These are phyloP conservation scores for Penicillium atrosanguineum DNA, from an alignment of 495 filamentous ascomycete genomes.

Conservation along the genomic window DNA sequence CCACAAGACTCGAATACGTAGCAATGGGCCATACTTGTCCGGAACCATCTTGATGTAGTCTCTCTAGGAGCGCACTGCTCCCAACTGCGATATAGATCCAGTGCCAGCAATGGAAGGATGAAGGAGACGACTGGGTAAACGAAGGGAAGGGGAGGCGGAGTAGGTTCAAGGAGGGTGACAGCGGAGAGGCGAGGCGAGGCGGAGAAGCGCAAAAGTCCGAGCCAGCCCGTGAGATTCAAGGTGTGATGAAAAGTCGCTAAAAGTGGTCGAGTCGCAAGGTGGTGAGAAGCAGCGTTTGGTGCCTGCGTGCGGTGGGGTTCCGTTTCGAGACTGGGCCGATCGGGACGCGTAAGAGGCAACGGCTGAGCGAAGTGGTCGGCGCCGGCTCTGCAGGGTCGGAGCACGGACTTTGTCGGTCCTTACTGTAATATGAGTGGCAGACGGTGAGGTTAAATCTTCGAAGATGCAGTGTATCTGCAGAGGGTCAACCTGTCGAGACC, in stretches of 20 bases:
- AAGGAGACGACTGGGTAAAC: conserved; percentile 16
- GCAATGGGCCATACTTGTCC: conserved; percentile 68
- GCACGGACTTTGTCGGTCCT: not conserved
- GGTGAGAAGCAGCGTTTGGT: conserved; percentile 20
- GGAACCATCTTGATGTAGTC: conserved; percentile 62
- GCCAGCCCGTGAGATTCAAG: conserved; percentile 25
- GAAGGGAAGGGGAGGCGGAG: conserved; percentile 12
- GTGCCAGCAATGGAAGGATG: conserved; percentile 26
- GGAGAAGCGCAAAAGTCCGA: conserved; percentile 24
- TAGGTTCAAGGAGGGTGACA: conserved; percentile 1
- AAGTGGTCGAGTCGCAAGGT: conserved; percentile 6
- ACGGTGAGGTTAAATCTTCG: not conserved
- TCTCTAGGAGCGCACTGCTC: conserved; percentile 43
- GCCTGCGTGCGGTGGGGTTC: conserved; percentile 36
- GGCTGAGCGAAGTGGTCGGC: conserved; percentile 5
- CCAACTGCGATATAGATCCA: conserved; percentile 38
- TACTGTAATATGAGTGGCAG: not conserved
- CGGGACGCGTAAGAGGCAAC: conserved; percentile 29
- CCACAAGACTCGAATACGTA: not conserved
- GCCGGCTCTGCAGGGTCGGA: not conserved
- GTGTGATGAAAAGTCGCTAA: not conserved
- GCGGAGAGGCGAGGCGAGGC: not conserved
- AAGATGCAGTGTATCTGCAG: not conserved
- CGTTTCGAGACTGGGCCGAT: conserved; percentile 31
- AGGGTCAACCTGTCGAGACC: not conserved